Conservation (phyloP, 495 filamentous ascomycete genomes). For the Aspergillus ellipticus region DNA sequence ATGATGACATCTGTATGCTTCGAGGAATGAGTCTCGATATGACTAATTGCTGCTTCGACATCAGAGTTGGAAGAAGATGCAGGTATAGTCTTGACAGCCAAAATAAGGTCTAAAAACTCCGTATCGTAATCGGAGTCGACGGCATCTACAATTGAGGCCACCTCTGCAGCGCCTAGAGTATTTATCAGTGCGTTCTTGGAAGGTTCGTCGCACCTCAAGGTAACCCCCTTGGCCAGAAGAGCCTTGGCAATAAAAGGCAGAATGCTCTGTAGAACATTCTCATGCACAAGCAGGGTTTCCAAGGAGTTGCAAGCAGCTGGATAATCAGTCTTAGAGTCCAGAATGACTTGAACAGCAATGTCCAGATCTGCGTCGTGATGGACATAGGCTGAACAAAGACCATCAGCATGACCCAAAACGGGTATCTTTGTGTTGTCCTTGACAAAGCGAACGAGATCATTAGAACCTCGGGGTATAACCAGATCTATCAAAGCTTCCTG, state of each 20-base stretch:
- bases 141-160: slow-evolving; percentile 57
- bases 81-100: slow-evolving; percentile 79
- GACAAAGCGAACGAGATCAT: slow-evolving; percentile 87
- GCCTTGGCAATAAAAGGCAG: slow-evolving; percentile 68
- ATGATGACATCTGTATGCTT: slow-evolving; percentile 95
- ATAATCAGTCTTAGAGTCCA: slow-evolving; percentile 92
- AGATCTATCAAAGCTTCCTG: slow-evolving; percentile 88
- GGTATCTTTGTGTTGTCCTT: slow-evolving; percentile 90
- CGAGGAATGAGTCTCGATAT: slow-evolving; percentile 89
- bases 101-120: slow-evolving; percentile 80
- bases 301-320: slow-evolving; percentile 94
- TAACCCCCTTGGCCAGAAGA: slow-evolving; percentile 71
- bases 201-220: slow-evolving; percentile 72
- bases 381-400: slow-evolving; percentile 86
- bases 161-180: slow-evolving; percentile 29
- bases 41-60: slow-evolving; percentile 68
- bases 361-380: slow-evolving; percentile 70
- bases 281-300: slow-evolving; percentile 84
- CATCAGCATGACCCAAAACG: slow-evolving; percentile 94
- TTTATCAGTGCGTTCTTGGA: slow-evolving; percentile 58
- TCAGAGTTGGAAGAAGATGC: slow-evolving; percentile 26
- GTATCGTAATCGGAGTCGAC: slow-evolving; percentile 72
- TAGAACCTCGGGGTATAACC: slow-evolving; percentile 89
- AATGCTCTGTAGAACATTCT: slow-evolving; percentile 61
- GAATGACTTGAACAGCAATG: slow-evolving; percentile 70